Conservation (phyloP, 2,329 filamentous ascomycete species). For the Ophiobolus disseminans region DNA sequence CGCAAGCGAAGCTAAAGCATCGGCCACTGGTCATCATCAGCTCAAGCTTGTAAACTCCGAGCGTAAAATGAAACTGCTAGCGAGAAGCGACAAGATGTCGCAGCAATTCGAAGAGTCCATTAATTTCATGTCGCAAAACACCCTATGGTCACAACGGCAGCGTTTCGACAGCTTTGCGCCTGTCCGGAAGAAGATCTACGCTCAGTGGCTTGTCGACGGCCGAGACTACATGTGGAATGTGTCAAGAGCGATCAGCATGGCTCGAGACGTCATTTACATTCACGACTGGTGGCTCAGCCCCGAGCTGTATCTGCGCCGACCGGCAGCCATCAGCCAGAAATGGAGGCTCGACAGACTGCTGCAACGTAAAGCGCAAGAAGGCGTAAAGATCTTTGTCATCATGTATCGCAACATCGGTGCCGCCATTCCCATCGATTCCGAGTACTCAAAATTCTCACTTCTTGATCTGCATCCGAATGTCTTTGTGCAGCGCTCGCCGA, state of each 20-base stretch:
- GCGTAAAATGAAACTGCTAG: conserved; percentile 87
- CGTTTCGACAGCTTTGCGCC: conserved; percentile 94
- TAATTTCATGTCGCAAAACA: conserved; percentile 80
- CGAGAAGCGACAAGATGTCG: conserved; percentile 86
- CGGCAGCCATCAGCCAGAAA: conserved; percentile 94
- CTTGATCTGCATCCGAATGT: conserved; percentile 95
- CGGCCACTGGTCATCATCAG: conserved; percentile 77
- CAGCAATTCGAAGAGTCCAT: conserved; percentile 95
- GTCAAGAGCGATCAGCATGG: conserved; percentile 94
- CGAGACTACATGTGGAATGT: conserved; percentile 99
- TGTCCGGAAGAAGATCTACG: conserved; percentile 83
- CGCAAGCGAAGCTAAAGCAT: conserved; percentile 69
- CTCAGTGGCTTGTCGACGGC: conserved; percentile 95
- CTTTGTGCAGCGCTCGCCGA: conserved; percentile 93
- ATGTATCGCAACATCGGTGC: conserved; percentile 98
- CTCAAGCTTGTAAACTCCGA: conserved; percentile 91
- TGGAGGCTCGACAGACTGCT: conserved; percentile 93
- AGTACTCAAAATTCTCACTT: conserved; percentile 96
- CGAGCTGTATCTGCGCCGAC: conserved; percentile 91
- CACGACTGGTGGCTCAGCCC: conserved; percentile 99
- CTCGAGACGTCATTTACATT: conserved; percentile 96
- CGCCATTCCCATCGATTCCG: conserved; percentile 95
- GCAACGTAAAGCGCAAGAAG: conserved; percentile 91
- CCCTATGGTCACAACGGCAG: conserved; percentile 81
- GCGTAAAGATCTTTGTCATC: conserved; percentile 97